Percentiles rank a stretch among this genome's conserved stretches.
Conservation (phyloP, 1,284 basidiomycete genomes). For the Cryptococcus sp. region DNA sequence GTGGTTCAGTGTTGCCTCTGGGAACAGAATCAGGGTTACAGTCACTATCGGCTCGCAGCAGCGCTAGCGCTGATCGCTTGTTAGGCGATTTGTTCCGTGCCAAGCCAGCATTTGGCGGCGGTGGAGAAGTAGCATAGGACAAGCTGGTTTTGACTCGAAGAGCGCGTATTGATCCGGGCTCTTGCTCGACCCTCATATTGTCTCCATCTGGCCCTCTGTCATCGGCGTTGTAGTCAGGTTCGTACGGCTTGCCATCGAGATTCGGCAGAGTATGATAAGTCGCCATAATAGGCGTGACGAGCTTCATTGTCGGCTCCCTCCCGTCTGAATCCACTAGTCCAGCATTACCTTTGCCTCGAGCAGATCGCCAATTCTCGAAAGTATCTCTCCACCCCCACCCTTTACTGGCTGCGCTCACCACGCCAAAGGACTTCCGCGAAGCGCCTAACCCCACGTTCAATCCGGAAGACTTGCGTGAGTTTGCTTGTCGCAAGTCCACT, state of each 20-base stretch:
- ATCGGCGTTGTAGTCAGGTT: neutral
- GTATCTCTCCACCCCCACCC: slow-evolving; percentile 24
- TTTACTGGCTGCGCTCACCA: slow-evolving; percentile 8
- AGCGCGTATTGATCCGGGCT: slow-evolving; percentile 7
- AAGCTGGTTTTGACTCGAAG: slow-evolving; percentile 15
- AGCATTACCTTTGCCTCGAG: slow-evolving; percentile 12
- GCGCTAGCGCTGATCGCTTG: slow-evolving; percentile 14
- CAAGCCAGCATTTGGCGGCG: neutral
- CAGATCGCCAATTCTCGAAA: slow-evolving; percentile 19
- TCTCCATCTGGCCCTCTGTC: neutral
- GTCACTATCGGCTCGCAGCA: neutral
- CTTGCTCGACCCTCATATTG: neutral
- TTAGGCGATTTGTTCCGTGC: slow-evolving; percentile 24
- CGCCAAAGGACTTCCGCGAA: neutral
- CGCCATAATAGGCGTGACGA: slow-evolving; percentile 12
- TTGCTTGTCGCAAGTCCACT: neutral
- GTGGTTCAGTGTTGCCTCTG: neutral
- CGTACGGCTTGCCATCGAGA: neutral
- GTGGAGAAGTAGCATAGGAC: slow-evolving; percentile 1
- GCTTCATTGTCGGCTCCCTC: slow-evolving; percentile 20
- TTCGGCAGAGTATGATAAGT: slow-evolving; percentile 15
- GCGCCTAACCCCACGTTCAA: neutral
- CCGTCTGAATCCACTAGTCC: neutral
- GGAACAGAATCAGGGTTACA: neutral
- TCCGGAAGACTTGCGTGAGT: neutral